Percentiles rank a stretch among this genome's conserved stretches.
Evolutionary conservation across 75 land plant species (phyloP).

Genomic region (Picea sitchensis): DNA sequence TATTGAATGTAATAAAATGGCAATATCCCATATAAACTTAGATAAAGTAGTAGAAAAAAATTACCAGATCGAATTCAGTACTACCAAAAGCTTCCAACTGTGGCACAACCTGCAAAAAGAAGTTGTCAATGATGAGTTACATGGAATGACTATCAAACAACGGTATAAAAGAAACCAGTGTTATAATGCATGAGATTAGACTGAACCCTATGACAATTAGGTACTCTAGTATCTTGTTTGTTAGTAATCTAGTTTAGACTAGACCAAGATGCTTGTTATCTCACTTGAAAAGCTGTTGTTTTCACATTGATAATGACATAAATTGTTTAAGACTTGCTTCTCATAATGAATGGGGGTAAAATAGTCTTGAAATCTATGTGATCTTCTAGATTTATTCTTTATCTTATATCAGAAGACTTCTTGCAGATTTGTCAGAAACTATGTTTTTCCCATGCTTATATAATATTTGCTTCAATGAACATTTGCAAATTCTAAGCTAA

Average conservation of each 20-base stretch:
- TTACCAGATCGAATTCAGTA: slow-evolving; percentile 50
- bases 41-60: neutral
- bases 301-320: neutral
- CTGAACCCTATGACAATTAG: neutral
- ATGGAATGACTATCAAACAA: neutral
- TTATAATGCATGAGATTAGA: neutral
- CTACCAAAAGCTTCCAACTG: slow-evolving; percentile 37
- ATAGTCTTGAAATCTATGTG: neutral
- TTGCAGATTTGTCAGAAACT: neutral
- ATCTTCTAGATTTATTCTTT: neutral
- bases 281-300: neutral
- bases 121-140: neutral
- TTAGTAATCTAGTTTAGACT: neutral
- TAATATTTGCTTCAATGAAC: neutral
- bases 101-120: slow-evolving; percentile 33
- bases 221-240: neutral
- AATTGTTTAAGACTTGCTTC: neutral
- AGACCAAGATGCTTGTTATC: neutral
- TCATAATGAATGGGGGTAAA: neutral
- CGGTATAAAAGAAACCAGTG: neutral
- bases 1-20: neutral
- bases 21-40: neutral
- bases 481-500: neutral
- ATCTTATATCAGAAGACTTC: neutral
- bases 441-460: too few relatives aligned